Conservation (phyloP, 257 asterid species). For the Solanum sejunctum region DNA sequence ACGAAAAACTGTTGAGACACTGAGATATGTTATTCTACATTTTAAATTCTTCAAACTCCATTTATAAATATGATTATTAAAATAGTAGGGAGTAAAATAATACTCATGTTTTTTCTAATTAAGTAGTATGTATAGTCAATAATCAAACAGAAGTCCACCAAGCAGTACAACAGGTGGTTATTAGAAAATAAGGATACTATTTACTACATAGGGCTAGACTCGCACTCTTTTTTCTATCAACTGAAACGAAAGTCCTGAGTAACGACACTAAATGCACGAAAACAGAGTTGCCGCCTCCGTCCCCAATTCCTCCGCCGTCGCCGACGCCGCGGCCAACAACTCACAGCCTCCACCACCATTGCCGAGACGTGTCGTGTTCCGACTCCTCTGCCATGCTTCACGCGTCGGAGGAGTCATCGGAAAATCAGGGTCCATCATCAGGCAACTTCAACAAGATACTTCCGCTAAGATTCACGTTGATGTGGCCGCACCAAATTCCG, state of each 20-base stretch:
- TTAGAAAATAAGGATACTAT: neutral
- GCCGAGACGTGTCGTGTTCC: slow-evolving; percentile 26
- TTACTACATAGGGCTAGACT: neutral
- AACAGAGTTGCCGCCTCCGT: neutral
- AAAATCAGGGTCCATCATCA: slow-evolving; percentile 52
- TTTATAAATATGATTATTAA: no score
- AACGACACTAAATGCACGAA: neutral
- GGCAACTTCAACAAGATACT: slow-evolving; percentile 53
- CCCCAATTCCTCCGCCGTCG: neutral
- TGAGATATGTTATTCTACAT: no score
- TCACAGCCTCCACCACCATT: neutral
- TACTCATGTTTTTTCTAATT: neutral
- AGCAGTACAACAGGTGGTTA: neutral
- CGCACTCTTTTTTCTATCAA: neutral
- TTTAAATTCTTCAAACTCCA: fast-evolving
- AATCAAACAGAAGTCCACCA: neutral
- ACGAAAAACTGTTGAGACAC: no score
- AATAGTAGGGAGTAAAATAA: no score
- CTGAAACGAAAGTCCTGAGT: neutral
- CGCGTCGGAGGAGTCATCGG: slow-evolving; percentile 73
- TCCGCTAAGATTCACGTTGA: slow-evolving; percentile 48
- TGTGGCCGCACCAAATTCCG: slow-evolving; percentile 19
- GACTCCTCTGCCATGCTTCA: slow-evolving; percentile 67
- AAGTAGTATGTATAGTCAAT: neutral
- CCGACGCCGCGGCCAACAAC: neutral